Evolutionary conservation across 768 basidiomycete species (phyloP).

Genomic region (Boletus sensibilis): DNA sequence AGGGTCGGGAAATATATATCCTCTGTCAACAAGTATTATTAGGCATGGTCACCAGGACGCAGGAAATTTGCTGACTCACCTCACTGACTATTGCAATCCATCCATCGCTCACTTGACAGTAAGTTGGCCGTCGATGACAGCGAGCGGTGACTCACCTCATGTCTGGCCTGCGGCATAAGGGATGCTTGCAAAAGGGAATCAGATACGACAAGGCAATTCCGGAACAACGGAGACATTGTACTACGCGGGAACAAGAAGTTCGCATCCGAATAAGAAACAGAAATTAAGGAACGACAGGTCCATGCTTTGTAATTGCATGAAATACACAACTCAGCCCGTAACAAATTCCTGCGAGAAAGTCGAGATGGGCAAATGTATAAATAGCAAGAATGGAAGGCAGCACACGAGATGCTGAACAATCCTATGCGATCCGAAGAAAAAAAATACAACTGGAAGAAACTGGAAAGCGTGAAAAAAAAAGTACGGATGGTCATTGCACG

Average conservation of each 20-base stretch:
- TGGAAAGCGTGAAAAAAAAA: neutral
- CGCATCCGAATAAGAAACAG: constrained; percentile 7
- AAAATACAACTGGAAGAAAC: neutral
- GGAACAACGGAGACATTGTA: constrained; percentile 2
- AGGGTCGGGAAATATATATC: neutral
- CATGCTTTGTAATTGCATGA: constrained; percentile 13
- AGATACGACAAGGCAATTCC: neutral
- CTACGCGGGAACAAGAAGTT: constrained; percentile 7
- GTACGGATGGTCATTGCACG: constrained; percentile 20
- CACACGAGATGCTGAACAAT: constrained; percentile 16
- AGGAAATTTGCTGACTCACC: constrained; percentile 13
- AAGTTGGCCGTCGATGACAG: neutral
- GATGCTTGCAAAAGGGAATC: neutral
- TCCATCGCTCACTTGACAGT: neutral
- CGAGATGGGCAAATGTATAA: constrained; percentile 14
- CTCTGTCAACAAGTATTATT: constrained; percentile 8
- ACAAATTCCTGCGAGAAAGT: constrained; percentile 20
- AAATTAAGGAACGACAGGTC: constrained; percentile 15
- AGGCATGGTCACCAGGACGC: neutral
- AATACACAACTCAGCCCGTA: constrained; percentile 12
- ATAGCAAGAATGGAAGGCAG: constrained; percentile 7
- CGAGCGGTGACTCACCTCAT: constrained; percentile 12
- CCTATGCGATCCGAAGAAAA: constrained; percentile 9
- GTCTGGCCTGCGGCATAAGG: neutral
- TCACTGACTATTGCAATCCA: neutral